A percentile compares a stretch with the other conserved stretches of the same genome.
These are phyloP conservation scores for Sclerotinia sclerotiorum DNA, from an alignment of 2,329 filamentous ascomycete genomes.

Conservation along the genomic window DNA sequence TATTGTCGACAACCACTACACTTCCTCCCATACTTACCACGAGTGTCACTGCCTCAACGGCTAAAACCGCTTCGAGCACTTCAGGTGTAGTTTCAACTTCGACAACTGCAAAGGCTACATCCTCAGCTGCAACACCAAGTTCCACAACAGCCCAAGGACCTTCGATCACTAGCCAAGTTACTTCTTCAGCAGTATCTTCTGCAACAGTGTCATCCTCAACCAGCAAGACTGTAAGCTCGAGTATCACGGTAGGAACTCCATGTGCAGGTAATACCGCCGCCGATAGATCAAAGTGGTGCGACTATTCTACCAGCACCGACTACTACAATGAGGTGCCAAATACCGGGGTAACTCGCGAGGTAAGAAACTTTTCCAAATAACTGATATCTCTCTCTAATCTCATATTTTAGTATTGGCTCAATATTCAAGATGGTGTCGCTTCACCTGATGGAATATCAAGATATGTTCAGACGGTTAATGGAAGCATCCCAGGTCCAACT, in stretches of 20 bases:
- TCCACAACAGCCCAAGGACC: not conserved
- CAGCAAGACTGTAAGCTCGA: slow-evolving; percentile 2
- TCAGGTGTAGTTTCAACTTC: not conserved
- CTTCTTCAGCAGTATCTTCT: not conserved
- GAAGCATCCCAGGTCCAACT: slow-evolving; percentile 38
- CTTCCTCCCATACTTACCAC: slow-evolving; percentile 12
- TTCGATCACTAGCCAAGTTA: not conserved
- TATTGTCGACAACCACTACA: slow-evolving; percentile 3
- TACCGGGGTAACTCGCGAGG: slow-evolving; percentile 49
- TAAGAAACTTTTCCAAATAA: not conserved
- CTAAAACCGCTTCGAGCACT: not conserved
- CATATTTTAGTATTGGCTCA: slow-evolving; percentile 26
- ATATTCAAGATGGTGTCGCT: slow-evolving; percentile 25
- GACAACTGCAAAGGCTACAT: not conserved
- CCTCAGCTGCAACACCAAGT: not conserved
- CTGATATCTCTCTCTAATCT: slow-evolving; percentile 29
- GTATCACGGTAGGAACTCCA: slow-evolving; percentile 9
- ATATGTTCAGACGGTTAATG: slow-evolving; percentile 38
- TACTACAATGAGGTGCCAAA: slow-evolving; percentile 42
- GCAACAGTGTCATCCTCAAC: not conserved
- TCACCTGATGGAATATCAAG: slow-evolving; percentile 37
- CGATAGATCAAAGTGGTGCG: slow-evolving; percentile 44
- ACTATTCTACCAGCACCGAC: slow-evolving; percentile 48
- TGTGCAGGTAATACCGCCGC: slow-evolving; percentile 22
- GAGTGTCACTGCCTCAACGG: not conserved